Base-by-base conservation (phyloP, 306 rosid species). In the Prunus mira region DNA sequence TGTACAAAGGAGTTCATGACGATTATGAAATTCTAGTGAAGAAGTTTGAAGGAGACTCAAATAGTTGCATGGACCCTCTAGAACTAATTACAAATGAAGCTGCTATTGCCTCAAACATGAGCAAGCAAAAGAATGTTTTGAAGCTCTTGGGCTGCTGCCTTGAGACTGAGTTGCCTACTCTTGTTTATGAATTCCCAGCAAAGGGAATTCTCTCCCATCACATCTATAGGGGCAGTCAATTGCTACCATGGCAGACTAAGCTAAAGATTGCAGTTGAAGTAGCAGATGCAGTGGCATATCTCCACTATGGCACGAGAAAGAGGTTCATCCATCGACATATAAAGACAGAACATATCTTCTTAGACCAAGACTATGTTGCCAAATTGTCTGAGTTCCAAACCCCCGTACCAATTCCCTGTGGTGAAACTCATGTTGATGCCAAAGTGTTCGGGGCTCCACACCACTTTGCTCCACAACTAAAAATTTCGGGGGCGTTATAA, bases 211-310 rank as follows among this genome's bases (percentile, higher is more conserved):
- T 65, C 54, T 6, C 18, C 1, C 54, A 18, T 43, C 71, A 43
- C 34, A 12, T 67, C 0, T 19, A 38, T n/a, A 27, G 70, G 20
- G 18, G 14, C 4, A 46, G 14, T 28, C 51, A 6, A 12, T 6
- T 34, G 18, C 27, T 75, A 7, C 10, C 65, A 15, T 65, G 66
- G 57, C 17, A 65, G 9, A 38, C 7, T 65, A 65, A n/a, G 57
- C 28, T 76, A 6, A 76, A 46, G 22, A 54, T 76, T 18, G 65
- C 65, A 27, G 54, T 9, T 6, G 13, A 24, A 65, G 65, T 45
- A 24, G 79, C 79, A 52, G 72, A 68, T 68, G 57, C 72, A 6
- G 72, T 46, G 3, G 34, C 72, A 7, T 46, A 68, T 68, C 24
- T 68, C 71, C 6, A 38, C 43, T 38, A 38, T 2, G 81, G 81